A percentile compares a stretch with the other conserved stretches of the same genome.
Conservation (phyloP, 1,284 basidiomycete species). For the Agroathelia rolfsii region DNA sequence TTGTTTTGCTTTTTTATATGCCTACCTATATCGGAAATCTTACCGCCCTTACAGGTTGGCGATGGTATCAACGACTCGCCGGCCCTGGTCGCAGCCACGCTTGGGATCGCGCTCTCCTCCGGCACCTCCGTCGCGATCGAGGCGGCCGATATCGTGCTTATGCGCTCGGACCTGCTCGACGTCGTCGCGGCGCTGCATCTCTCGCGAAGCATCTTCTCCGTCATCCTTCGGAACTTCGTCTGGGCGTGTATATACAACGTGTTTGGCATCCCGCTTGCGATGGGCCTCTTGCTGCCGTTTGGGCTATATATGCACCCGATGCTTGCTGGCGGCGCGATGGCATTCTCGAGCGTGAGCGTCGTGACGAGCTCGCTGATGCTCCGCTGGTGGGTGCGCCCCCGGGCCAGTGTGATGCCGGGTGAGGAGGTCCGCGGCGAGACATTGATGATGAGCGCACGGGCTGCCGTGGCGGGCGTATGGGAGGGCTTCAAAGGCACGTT, state of each 20-base stretch:
- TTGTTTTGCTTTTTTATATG: not conserved
- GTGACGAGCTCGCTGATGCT: slow-evolving; percentile 85
- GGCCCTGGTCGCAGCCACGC: slow-evolving; percentile 87
- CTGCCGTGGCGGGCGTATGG: slow-evolving; percentile 29
- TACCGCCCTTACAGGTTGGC: slow-evolving; percentile 58
- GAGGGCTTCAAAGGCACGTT: slow-evolving; percentile 33
- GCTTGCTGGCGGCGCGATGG: slow-evolving; percentile 98
- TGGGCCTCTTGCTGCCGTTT: slow-evolving; percentile 92
- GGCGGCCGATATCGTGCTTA: slow-evolving; percentile 95
- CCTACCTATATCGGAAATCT: slow-evolving; percentile 5
- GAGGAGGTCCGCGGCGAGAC: slow-evolving; percentile 33
- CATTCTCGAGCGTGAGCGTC: slow-evolving; percentile 95
- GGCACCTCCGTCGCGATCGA: slow-evolving; percentile 97
- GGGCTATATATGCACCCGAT: slow-evolving; percentile 94
- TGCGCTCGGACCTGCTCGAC: slow-evolving; percentile 92
- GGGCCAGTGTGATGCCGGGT: slow-evolving; percentile 57
- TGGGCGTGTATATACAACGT: slow-evolving; percentile 95
- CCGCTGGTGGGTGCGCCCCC: slow-evolving; percentile 76
- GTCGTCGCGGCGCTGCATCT: slow-evolving; percentile 94
- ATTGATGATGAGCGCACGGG: slow-evolving; percentile 36
- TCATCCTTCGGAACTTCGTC: slow-evolving; percentile 82
- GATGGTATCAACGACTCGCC: slow-evolving; percentile 99
- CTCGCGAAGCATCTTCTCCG: slow-evolving; percentile 80
- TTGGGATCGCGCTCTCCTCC: slow-evolving; percentile 92
- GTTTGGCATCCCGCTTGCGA: slow-evolving; percentile 94